A percentile compares a stretch with the other conserved stretches of the same genome.
phyloP scores from a whole-genome alignment of 2,329 filamentous ascomycete genomes.

The Fusarium nisikadoi region DNA sequence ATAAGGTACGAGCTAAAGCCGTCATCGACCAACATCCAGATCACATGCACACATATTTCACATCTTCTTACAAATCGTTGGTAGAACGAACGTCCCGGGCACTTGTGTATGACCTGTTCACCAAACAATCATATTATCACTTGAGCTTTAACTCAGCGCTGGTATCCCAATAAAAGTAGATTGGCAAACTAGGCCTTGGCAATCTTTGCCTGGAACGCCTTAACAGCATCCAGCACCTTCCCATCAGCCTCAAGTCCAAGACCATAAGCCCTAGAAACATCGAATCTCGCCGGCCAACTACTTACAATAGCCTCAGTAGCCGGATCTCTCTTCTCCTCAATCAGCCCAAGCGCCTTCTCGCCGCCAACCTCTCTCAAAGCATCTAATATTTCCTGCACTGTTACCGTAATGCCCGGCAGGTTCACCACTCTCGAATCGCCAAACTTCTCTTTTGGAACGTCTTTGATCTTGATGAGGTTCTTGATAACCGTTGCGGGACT shows the following conservation, averaged over 20 bases:
- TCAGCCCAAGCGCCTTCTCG: conserved; percentile 52
- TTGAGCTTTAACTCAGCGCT: fast-evolving
- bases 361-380: conserved; percentile 61
- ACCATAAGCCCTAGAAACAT: conserved; percentile 60
- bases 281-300: conserved; percentile 63
- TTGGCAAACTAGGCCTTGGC: neutral
- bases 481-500: conserved; percentile 60
- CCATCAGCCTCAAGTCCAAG: conserved; percentile 63
- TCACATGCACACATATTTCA: no score
- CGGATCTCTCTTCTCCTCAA: conserved; percentile 59
- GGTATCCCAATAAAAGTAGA: fast-evolving
- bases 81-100: no score
- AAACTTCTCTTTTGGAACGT: conserved; percentile 54
- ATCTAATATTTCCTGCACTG: conserved; percentile 63
- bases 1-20: no score
- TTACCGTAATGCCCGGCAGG: conserved; percentile 62
- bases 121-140: fast-evolving
- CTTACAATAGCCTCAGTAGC: conserved; percentile 61
- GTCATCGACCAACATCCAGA: fast-evolving
- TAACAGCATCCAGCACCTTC: conserved; percentile 45
- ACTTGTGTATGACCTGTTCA: neutral
- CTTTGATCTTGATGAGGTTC: conserved; percentile 59
- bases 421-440: conserved; percentile 57
- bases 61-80: no score
- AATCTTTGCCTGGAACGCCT: conserved; percentile 33